phyloP scores from a whole-genome alignment of 192 early-diverging fungal genomes.

The Endogone sp. region DNA sequence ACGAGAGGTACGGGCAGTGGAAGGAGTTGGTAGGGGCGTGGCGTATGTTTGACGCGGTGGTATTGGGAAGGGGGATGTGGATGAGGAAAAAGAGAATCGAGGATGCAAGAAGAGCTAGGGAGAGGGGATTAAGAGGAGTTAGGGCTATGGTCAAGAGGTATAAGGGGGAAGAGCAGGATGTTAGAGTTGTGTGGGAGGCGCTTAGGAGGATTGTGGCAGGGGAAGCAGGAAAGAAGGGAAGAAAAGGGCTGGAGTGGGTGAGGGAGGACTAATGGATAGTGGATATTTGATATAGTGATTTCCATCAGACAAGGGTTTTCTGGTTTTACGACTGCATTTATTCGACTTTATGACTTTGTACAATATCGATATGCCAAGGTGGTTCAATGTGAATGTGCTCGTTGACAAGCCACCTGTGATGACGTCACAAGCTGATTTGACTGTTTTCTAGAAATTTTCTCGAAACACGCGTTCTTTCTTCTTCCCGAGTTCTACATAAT shows the following conservation, averaged over 20 bases:
- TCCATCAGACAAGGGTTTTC: background rate
- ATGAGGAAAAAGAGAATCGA: slow-evolving; percentile 20
- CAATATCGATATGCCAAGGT: too few species aligned
- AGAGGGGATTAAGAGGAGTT: slow-evolving; percentile 9
- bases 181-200: slow-evolving; percentile 17
- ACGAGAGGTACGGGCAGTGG: slow-evolving; percentile 29
- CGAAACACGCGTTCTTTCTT: background rate
- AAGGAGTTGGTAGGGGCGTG: slow-evolving; percentile 33
- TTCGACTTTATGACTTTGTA: too few species aligned
- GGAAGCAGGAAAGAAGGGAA: background rate
- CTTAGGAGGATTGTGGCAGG: background rate
- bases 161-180: slow-evolving; percentile 12
- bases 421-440: background rate
- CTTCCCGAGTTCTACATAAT: background rate
- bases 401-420: too few species aligned
- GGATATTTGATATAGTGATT: background rate
- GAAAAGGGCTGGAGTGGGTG: slow-evolving; percentile 2
- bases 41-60: slow-evolving; percentile 36
- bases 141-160: slow-evolving; percentile 11
- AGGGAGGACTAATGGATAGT: background rate
- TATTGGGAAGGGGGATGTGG: slow-evolving; percentile 37
- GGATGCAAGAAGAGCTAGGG: slow-evolving; percentile 21
- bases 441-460: background rate
- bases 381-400: too few species aligned
- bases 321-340: background rate